A percentile compares a stretch with the other conserved stretches of the same genome.
Evolutionary conservation across 1,284 basidiomycete species (phyloP).

Genomic region (Exsudoporus floridanus): DNA sequence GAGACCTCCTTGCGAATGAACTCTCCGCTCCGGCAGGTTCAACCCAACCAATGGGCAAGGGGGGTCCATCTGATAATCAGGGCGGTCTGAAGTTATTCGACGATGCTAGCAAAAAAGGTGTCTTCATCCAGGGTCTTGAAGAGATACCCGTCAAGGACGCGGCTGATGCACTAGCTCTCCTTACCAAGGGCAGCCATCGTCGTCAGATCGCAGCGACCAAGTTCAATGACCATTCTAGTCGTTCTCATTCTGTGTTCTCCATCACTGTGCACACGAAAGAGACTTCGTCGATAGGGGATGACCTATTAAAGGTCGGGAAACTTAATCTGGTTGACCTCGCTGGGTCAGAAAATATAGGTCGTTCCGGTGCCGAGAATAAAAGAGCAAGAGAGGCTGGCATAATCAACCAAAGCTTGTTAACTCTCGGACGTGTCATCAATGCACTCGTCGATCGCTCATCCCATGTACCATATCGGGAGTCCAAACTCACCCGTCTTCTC

Average conservation of each 20-base stretch:
- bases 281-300: conserved; percentile 75
- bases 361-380: conserved; percentile 94
- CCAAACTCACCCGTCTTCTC: conserved; percentile 93
- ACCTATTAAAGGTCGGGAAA: conserved; percentile 91
- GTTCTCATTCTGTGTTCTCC: conserved; percentile 98
- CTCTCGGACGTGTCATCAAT: conserved; percentile 96
- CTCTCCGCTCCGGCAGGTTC: conserved; percentile 60
- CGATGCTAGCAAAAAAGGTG: conserved; percentile 83
- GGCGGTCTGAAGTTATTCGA: conserved; percentile 88
- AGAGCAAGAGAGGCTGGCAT: conserved; percentile 96
- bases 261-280: conserved; percentile 95
- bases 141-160: conserved; percentile 86
- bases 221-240: conserved; percentile 97
- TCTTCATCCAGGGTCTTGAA: conserved; percentile 93
- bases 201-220: conserved; percentile 96
- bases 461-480: conserved; percentile 94
- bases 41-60: conserved; percentile 72
- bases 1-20: conserved; percentile 83
- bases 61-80: conserved; percentile 40
- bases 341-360: conserved; percentile 96
- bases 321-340: conserved; percentile 97
- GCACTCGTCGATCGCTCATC: conserved; percentile 89
- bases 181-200: conserved; percentile 87
- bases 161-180: conserved; percentile 80
- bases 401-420: conserved; percentile 98